phyloP scores from a whole-genome alignment of 1,284 basidiomycete species.

The Anthracocystis walkeri region DNA sequence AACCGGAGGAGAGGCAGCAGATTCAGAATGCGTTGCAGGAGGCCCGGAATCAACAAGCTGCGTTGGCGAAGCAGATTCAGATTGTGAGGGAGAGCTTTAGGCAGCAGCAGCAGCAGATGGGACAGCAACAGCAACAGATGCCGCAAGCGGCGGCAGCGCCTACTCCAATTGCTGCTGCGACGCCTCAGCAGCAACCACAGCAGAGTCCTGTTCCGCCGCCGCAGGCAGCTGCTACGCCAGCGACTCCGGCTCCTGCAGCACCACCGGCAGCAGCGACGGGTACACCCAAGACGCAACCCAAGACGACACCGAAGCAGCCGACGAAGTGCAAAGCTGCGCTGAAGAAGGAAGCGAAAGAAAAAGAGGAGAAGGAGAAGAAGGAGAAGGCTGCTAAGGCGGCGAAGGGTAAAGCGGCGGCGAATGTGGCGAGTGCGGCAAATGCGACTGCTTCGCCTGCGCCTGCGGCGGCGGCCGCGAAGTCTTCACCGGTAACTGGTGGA shows the following conservation, averaged over 20 bases:
- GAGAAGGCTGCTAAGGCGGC: conserved; percentile 27
- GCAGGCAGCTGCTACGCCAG: conserved; percentile 8
- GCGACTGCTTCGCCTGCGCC: conserved; percentile 24
- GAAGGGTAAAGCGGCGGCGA: conserved; percentile 22
- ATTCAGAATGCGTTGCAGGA: conserved; percentile 57
- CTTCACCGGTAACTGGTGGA: conserved; percentile 8
- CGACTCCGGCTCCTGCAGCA: conserved; percentile 10
- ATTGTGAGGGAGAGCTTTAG: conserved; percentile 56
- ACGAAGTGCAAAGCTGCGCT: conserved; percentile 38
- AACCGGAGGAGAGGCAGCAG: conserved; percentile 61
- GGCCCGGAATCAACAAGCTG: conserved; percentile 55
- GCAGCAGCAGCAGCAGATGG: conserved; percentile 52
- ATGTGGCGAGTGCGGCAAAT: conserved; percentile 7
- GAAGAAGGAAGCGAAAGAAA: conserved; percentile 42
- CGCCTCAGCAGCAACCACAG: conserved; percentile 19
- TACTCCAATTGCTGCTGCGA: conserved; percentile 10
- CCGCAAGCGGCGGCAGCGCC: conserved; percentile 20
- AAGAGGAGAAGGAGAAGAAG: conserved; percentile 40
- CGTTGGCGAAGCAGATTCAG: conserved; percentile 59
- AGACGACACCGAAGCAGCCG: conserved; percentile 34
- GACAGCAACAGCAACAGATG: conserved; percentile 20
- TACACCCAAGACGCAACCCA: conserved; percentile 23
- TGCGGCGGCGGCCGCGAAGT: conserved; percentile 16
- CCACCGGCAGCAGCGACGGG: conserved; percentile 10
- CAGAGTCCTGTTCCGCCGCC: conserved; percentile 26